Evolutionary conservation across 2,329 filamentous ascomycete genomes (phyloP), one percentile per base, ranked within the genome.

Genomic region (Colletotrichum phormii): DNA sequence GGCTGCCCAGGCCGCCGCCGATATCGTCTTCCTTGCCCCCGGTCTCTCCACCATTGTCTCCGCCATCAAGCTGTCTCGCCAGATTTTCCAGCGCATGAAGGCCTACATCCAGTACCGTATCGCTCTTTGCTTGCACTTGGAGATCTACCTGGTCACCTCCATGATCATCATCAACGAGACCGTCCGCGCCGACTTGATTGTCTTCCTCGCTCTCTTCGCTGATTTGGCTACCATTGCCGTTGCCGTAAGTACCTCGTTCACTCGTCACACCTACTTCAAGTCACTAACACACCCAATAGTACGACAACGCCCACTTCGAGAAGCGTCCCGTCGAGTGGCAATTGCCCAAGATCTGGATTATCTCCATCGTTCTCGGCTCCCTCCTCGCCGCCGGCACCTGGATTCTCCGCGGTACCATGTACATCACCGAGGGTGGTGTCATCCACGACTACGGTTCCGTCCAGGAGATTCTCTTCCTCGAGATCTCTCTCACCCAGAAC

Each of bases 111-210:
- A 93, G 84, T 93, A 94, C 86, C 91, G 92, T 87, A 94, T 94
- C 79, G 92, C 92, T 62, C 89, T 94, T 73, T 93, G 92, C 83
- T 85, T 94, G 74, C 92, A 94, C 81, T 86, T 94, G 78, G 92
- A 93, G 83, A 90, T 95, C 81, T 95, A 94, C 87, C 87, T 95
- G 29, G 91, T 92, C 77, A 92, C 91, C 73, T 93, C 92, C 42
- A 94, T 94, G 91, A 91, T 94, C 82, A 93, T 94, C 85, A 89
- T 94, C 84, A 92, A 94, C 86, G 92, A 94, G 86, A 94, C 92
- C 75, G 89, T 94, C 80, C 88, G 88, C 75, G 89, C 89, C 74
- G 90, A 94, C 75, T 89, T 95, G 55, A 92, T 95, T 78, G 93
- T 94, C 82, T 95, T 94, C 88, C 90, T 95, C 76, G 93, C 93